These are phyloP conservation scores for Chrysochromulina tobinii DNA, from an alignment of 78 protist species.

Conservation along the genomic window DNA sequence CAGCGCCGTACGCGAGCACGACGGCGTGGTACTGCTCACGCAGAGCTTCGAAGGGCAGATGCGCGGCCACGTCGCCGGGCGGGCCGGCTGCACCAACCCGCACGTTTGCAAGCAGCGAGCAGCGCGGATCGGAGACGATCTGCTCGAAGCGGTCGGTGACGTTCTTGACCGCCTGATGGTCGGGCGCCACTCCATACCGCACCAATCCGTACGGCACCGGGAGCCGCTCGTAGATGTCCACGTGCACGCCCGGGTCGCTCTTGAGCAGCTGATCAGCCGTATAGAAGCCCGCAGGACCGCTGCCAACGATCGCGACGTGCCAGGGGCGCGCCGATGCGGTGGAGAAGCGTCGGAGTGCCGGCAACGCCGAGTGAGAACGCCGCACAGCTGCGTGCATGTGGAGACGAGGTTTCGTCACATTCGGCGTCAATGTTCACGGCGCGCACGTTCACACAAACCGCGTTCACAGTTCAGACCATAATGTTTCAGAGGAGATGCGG, in stretches of 20 bases:
- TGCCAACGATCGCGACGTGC: conserved; percentile 57
- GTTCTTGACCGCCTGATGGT: conserved; percentile 70
- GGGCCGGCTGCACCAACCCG: neutral
- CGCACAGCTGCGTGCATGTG: no score
- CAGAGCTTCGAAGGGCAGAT: conserved; percentile 30
- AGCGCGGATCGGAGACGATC: conserved; percentile 15
- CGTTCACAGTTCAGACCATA: no score
- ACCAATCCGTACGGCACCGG: conserved; percentile 82
- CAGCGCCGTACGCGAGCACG: conserved; percentile 69
- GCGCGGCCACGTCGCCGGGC: neutral
- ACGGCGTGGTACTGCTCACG: conserved; percentile 52
- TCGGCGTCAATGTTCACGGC: no score
- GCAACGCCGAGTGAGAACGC: neutral
- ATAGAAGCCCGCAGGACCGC: conserved; percentile 74
- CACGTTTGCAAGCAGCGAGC: conserved; percentile 12
- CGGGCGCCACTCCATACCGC: conserved; percentile 87
- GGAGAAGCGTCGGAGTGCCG: neutral
- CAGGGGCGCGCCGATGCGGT: neutral
- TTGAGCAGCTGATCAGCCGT: conserved; percentile 41
- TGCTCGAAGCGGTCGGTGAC: conserved; percentile 29
- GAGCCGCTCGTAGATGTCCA: conserved; percentile 69
- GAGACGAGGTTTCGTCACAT: no score
- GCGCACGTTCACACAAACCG: no score
- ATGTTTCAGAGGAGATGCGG: no score
- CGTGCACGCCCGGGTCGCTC: neutral